phyloP scores from a whole-genome alignment of 192 early-diverging fungal species.

The Haplosporangium gracile region DNA sequence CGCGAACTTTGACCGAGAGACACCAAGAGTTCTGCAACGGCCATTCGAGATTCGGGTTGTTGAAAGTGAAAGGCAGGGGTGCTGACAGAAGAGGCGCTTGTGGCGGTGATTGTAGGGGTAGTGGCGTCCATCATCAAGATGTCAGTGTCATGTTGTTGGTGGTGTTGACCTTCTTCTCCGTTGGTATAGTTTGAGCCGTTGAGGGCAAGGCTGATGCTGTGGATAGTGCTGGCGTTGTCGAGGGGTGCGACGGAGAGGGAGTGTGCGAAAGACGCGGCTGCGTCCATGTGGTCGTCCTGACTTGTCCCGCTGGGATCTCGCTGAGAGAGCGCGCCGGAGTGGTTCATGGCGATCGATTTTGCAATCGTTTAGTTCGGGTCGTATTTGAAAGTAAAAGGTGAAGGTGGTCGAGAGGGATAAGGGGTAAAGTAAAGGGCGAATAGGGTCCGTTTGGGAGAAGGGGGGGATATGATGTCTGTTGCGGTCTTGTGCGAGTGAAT shows the following conservation, averaged over 20 bases:
- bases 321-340: constrained; percentile 14
- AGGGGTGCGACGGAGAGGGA: constrained; percentile 40
- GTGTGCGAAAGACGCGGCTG: constrained; percentile 31
- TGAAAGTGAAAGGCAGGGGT: background rate
- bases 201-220: constrained; percentile 25
- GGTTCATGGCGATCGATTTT: constrained; percentile 5
- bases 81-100: background rate
- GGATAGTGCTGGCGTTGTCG: constrained; percentile 15
- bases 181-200: background rate
- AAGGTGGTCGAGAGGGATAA: background rate
- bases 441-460: too few relatives aligned
- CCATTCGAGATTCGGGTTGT: constrained; percentile 44
- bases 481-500: background rate
- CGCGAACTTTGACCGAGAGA: constrained; percentile 34
- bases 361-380: background rate
- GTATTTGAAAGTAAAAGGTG: background rate
- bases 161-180: background rate
- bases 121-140: constrained; percentile 19
- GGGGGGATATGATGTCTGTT: too few relatives aligned
- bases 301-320: constrained; percentile 11
- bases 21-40: constrained; percentile 47
- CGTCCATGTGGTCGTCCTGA: constrained; percentile 23
- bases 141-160: constrained; percentile 2
- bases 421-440: too few relatives aligned
- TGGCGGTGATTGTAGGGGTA: background rate